Base-by-base conservation (phyloP, 2,329 filamentous ascomycete genomes). In the Alternaria consortialis region DNA sequence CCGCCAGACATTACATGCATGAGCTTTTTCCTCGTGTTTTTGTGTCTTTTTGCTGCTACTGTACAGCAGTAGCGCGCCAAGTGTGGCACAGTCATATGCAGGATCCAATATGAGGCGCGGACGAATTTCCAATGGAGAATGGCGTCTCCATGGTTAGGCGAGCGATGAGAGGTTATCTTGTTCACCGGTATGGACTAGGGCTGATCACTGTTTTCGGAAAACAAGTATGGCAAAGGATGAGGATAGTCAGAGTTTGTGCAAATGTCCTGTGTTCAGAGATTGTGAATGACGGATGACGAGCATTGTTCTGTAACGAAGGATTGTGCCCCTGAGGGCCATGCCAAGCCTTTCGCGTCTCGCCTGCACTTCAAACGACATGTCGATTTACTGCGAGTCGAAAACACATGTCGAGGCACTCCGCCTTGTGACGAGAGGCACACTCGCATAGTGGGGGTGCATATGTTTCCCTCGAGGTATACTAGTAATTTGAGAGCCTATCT, bases 21-120 rank as follows among this genome's bases (percentile, higher is more conserved):
- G 25, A 51, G 25, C 31, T 39, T 42, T 52, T 56, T 47, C 20
- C 40, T 31, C 47, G 42, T 23, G 42, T 32, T 15, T 29, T 15
- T n/a, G 46, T 27, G 17, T 56, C 56, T 39, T n/a, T 44, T 44
- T 39, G 34, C 29, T 40, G 29, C 46, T 23, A n/a, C 48, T 34
- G 36, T 25, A 37, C 36, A 34, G 32, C 56, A 47, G 20, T 31
- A 37, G 23, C 17, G 46, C 17, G 53, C 58, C 47, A 60, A 47
- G 53, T 12, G 34, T 42, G 53, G 53, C 58, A 31, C 46, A 23
- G 57, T 27, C 31, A n/a, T 31, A 36, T 43, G 31, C 39, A 44
- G 52, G 7, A 37, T 25, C 8, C n/a, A 17, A 25, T 13, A n/a
- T 44, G 55, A 44, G 55, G 48, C 55, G 55, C 39, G 46, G 40